Evolutionary conservation across 345 rosid genomes (phyloP), one percentile per base, ranked within the genome.

Genomic region (Ceriops zippeliana): DNA sequence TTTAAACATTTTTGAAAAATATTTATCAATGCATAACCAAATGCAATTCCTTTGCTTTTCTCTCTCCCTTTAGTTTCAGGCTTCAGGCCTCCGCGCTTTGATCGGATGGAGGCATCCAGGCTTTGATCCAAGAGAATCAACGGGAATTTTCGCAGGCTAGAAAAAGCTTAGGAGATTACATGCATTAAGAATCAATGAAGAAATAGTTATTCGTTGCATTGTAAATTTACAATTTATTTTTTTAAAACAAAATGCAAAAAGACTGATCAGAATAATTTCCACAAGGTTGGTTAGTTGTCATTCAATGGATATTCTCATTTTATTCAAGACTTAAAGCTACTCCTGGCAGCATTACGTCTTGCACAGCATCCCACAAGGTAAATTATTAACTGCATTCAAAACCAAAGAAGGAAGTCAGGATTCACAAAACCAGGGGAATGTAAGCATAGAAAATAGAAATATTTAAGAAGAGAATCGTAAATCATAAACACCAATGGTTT

Each of bases 321-420:
- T 11, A 13, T 70, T 85, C 84, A 88, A 76, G 77, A 75, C 79
- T 90, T 93, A 11, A 84, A 64, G 24, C 35, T 67, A 53, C 78
- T 80, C 58, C 71, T 59, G 6, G 85, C 72, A 51, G 90, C 97
- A 68, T 87, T 93, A 65, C 91, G 81, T 78, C 98, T 84, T 1
- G 98, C 98, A 35, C 96, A 93, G 82, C 98, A 93, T 62, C 98
- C 98, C 0, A 89, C 89, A n/a, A 89, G 85, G 84, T 93, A 93
- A 52, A 93, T 75, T 68, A 85, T 61, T 0, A 88, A 86, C 98
- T 93, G 90, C 52, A 69, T 62, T 61, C 26, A 67, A 58, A 46
- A 62, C 58, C 10, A 51, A 34, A 52, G 26, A 62, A 42, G 62
- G 58, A 6, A 49, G 56, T 61, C 51, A 67, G 62, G 16, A 42